Base-by-base conservation (phyloP, 83 land plant species). In the Picea abies region DNA sequence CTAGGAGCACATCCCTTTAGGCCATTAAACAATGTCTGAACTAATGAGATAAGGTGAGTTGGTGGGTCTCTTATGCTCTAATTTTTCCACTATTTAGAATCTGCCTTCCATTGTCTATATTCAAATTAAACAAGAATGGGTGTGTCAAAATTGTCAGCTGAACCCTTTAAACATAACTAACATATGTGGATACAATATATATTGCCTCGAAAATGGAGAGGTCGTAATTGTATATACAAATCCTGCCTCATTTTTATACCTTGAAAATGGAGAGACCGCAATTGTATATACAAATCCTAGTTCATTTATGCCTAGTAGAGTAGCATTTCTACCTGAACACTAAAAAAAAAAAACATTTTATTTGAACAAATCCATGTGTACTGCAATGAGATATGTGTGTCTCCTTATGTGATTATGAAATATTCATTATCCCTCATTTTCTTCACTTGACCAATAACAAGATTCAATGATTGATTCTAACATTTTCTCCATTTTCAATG, bases 391-490 rank as follows among this genome's bases (percentile, higher is more conserved):
- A 7, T 26, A 29, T 22, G 41, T 44, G 20, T 12, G 10, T 72
- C 23, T n/a, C 77, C 58, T 52, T 11, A 47, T 6, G 19, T 73
- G 5, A 44, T 44, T 11, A 73, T 73, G 56, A 73, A 16, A 12
- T 39, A 73, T 8, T 73, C 77, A 71, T 71, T 17, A 71, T 71
- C 35, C 44, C 20, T 4, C 76, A 22, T 84, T 79, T n/a, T 78
- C 85, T 83, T 83, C 84, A 72, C 78, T 71, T 4, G 84, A 83
- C 32, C 63, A 60, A 19, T 68, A 35, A 29, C 25, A 72, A 63
- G 84, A 72, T 60, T 66, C 81, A 6, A 81, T 60, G 11, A 83
- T 67, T 12, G 84, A 83, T 41, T 83, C 84, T 12, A 78, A 70
- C 22, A 83, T 77, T 29, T 77, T 77, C 8, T 83, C 84, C 26